Evolutionary conservation across 2,329 filamentous ascomycete genomes (phyloP).

Genomic region (Hymenoscyphus fructigenus): DNA sequence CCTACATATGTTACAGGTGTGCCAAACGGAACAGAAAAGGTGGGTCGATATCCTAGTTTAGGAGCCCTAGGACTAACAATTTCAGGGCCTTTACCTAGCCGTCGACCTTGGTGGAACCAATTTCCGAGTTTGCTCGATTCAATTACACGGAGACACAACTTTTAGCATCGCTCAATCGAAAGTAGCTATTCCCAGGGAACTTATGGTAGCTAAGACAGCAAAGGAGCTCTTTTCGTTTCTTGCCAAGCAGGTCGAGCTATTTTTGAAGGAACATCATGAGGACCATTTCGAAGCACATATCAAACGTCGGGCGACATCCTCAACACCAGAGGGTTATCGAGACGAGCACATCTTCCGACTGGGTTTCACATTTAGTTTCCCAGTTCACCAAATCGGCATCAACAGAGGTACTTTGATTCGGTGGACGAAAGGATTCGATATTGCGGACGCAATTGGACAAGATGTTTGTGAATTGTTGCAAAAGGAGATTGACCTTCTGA

Average conservation of each 20-base stretch:
- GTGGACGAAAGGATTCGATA: slow-evolving; percentile 99
- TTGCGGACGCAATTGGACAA: slow-evolving; percentile 88
- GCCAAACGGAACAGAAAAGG: slow-evolving; percentile 97
- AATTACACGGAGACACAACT: slow-evolving; percentile 89
- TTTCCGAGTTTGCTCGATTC: slow-evolving; percentile 94
- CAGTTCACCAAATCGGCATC: slow-evolving; percentile 89
- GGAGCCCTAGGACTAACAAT: slow-evolving; percentile 14
- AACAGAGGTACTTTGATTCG: slow-evolving; percentile 93
- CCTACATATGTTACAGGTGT: slow-evolving; percentile 95
- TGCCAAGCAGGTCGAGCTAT: slow-evolving; percentile 86
- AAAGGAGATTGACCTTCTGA: slow-evolving; percentile 80
- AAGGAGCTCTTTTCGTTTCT: slow-evolving; percentile 89
- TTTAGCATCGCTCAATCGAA: slow-evolving; percentile 94
- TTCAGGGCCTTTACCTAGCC: slow-evolving; percentile 82
- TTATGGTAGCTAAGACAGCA: slow-evolving; percentile 87
- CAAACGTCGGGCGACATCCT: slow-evolving; percentile 61
- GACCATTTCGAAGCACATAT: slow-evolving; percentile 78
- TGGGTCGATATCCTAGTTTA: slow-evolving; percentile 39
- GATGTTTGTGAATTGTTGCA: slow-evolving; percentile 93
- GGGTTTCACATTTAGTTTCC: slow-evolving; percentile 99
- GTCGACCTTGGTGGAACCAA: slow-evolving; percentile 98
- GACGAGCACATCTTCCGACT: slow-evolving; percentile 85
- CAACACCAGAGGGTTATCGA: slow-evolving; percentile 56
- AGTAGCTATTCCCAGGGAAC: slow-evolving; percentile 80
- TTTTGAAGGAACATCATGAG: slow-evolving; percentile 82